Base-by-base conservation (phyloP, 129 eudicot genomes). In the Cynara cardunculus region DNA sequence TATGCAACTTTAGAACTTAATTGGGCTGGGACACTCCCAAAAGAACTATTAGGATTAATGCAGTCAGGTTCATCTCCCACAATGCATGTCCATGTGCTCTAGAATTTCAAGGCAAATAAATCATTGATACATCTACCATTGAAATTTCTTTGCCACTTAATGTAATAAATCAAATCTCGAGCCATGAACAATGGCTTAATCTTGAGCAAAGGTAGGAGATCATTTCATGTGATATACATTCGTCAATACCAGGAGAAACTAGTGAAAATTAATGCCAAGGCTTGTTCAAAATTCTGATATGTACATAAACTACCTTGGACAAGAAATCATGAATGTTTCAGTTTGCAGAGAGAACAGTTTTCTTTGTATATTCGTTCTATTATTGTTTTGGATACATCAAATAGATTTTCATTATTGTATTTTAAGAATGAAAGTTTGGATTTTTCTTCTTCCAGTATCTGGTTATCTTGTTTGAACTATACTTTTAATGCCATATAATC, bases 381-480 rank as follows among this genome's bases (percentile, higher is more conserved):
- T 59, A 18, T 56, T n/a, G 0, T 56, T n/a, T 56, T n/a, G 7
- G 65, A 56, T 56, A 39, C 68, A 65, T 73, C 32, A 72, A 25
- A 37, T 27, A 76, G 24, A 62, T 5, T 35, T 22, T 67, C 25
- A 74, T 59, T 9, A 28, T 24, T 22, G 39, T 67, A 30, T 69
- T n/a, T 81, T 64, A 39, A 5, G 25, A 73, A 26, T 35, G 73
- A 62, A 56, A 56, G 76, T 56, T 73, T 64, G 65, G 22, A 81
- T 31, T 24, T 34, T 80, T 71, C 34, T 59, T 53, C 19, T 69
- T 69, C 24, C 25, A 44, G 0, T 18, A 67, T 78, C 27, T 39
- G 41, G 65, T 78, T 53, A 16, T 16, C 12, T 75, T 31, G 70
- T 59, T 30, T 59, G 49, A 27, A 75, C 53, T 19, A 31, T 76